Evolutionary conservation across 257 asterid species (phyloP).

Genomic region (Fraxinus pennsylvanica): DNA sequence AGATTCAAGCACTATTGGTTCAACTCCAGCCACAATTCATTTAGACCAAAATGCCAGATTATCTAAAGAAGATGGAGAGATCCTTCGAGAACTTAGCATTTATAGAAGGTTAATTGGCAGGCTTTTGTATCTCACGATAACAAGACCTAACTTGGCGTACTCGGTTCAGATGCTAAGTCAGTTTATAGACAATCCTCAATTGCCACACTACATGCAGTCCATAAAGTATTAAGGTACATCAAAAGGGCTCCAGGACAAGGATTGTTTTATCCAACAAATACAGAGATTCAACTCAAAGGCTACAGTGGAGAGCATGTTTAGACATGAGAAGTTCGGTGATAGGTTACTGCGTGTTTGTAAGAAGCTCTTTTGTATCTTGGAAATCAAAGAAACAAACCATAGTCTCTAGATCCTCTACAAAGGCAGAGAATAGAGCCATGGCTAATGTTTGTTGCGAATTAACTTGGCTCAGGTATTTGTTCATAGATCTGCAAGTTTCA

Average conservation of each 20-base stretch:
- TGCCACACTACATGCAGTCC: neutral
- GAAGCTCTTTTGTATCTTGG: no score
- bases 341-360: no score
- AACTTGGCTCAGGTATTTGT: no score
- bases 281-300: neutral
- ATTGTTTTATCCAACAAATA: neutral
- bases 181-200: neutral
- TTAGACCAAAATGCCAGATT: neutral
- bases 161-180: neutral
- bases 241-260: neutral
- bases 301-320: no score
- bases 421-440: no score
- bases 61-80: neutral
- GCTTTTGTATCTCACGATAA: neutral
- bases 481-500: no score
- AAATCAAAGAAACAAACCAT: no score
- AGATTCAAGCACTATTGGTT: neutral
- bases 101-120: neutral
- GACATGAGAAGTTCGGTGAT: no score
- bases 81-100: neutral
- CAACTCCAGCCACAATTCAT: neutral
- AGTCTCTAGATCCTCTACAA: no score
- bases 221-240: neutral
- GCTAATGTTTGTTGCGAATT: no score
- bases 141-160: neutral